Evolutionary conservation across 2,329 filamentous ascomycete genomes (phyloP), one percentile per base, ranked within the genome.

Genomic region (Talaromyces amestolkiae): DNA sequence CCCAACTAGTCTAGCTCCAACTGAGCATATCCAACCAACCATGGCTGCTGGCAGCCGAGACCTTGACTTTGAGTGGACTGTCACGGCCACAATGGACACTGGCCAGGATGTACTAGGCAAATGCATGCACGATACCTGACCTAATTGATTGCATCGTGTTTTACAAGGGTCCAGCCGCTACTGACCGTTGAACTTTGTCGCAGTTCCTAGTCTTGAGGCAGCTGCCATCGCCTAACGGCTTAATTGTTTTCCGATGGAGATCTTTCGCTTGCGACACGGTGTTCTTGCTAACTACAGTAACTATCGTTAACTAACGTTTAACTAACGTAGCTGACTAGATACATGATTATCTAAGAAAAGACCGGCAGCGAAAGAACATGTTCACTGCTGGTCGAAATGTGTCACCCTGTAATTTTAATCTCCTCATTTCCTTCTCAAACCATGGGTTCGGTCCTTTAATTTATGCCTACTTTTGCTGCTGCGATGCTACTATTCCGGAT

Each of bases 171-270:
- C 51, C 51, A 47, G 61, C 61, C 61, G 61, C 61, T 58, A 63
- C 61, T 58, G 61, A 63, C 61, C 61, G 61, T 63, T 63, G 61
- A 63, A 58, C 37, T 56, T 58, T 53, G 37, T 33, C 41, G 37
- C 61, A 17, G 9, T 22, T 51, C 33, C 2, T 31, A 6, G 45
- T 9, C 10, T 19, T 7, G 5, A 31, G n/a, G n/a, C 43, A 47
- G 22, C 43, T 22, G 43, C 43, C 11, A 22, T 22, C 45, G 43
- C 5, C 49, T 53, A 53, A 31, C 49, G 49, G 47, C 47, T 53
- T 17, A 53, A 53, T 33, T 33, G 49, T 53, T 17, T 17, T 53
- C 27, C 49, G 49, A 53, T n/a, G 49, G 49, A 15, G 41, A 60
- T 47, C 39, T 60, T 31, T 35, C 51, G 17, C 45, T n/a, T 5